Base-by-base conservation (phyloP, 2,329 filamentous ascomycete species). In the Fusarium liriodendri region DNA sequence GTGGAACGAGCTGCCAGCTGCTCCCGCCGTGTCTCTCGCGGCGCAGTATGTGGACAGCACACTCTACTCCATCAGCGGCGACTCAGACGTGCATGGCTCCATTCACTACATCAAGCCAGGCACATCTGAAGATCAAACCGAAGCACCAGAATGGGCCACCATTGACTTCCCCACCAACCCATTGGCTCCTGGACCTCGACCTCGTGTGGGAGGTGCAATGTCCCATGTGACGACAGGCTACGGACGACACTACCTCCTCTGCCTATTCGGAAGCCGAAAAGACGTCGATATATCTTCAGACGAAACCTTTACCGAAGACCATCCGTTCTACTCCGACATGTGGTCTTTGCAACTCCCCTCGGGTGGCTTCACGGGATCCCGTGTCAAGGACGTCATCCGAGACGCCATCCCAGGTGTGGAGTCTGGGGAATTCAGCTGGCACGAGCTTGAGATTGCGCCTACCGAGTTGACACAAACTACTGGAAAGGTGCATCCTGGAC, bases 401-500 rank as follows among this genome's bases (percentile, higher is more conserved):
- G 62, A 70, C 13, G 42, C 29, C 2, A 20, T 76, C 1, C 74
- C 74, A 0, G 64, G 74, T 4, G 55, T 68, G 7, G 37, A 71
- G 33, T 75, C 66, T 6, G 74, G 74, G 0, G 61, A 54, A 2
- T 76, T 76, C 2, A 72, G 66, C 25, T 76, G 74, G 74, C 64
- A 74, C 37, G 74, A 76, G 18, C 52, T 76, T n/a, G 71, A 76
- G 35, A 68, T 76, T 52, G 64, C 69, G 0, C 71, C 74, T 0
- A 66, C 64, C 1, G 74, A 76, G 50, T 66, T 76, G 45, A 76
- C 57, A 6, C 54, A 75, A 25, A 58, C 62, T 22, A 50, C 69
- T 5, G 74, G 74, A 5, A 76, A 76, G 33, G 71, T 76, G 13
- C 74, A 76, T 1, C 74, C 74, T 5, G 74, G 74, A 2, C 74